phyloP scores from a whole-genome alignment of 2,329 filamentous ascomycete species.

The Didymella keratinophila region DNA sequence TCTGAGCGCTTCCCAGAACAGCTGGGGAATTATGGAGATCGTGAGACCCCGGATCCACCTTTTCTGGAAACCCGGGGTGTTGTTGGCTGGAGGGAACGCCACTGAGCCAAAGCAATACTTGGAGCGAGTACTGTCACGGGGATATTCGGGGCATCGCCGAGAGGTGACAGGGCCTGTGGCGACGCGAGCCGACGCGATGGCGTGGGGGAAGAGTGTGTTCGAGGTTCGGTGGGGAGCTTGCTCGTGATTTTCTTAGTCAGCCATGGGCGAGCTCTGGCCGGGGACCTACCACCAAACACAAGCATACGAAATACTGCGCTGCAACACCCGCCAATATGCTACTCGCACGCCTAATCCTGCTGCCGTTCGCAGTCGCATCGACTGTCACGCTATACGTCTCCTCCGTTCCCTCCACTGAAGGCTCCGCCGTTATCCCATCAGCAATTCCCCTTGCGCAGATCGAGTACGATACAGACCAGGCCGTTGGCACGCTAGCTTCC shows the following conservation, averaged over 20 bases:
- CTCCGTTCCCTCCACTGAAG: conserved; percentile 84
- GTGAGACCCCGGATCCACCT: conserved; percentile 42
- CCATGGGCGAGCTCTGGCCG: conserved; percentile 9
- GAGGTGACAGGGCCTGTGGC: conserved; percentile 3
- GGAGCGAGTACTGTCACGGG: not conserved
- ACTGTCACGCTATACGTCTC: conserved; percentile 61
- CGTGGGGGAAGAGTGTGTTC: not conserved
- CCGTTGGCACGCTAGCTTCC: conserved; percentile 46
- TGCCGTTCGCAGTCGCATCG: conserved; percentile 50
- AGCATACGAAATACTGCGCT: conserved; percentile 3
- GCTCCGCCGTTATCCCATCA: conserved; percentile 58
- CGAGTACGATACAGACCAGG: conserved; percentile 51
- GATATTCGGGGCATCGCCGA: conserved; percentile 17
- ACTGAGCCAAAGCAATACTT: conserved; percentile 22
- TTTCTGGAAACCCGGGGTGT: conserved; percentile 33
- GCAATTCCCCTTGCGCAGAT: conserved; percentile 54
- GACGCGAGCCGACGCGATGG: conserved; percentile 10
- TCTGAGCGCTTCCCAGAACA: conserved; percentile 31
- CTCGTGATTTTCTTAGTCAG: conserved; percentile 15
- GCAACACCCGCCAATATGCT: conserved; percentile 45
- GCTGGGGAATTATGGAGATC: conserved; percentile 41
- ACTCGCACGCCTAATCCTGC: conserved; percentile 45
- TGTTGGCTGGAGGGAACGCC: conserved; percentile 34
- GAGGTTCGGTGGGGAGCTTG: conserved; percentile 1
- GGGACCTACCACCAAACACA: conserved; percentile 6